phyloP scores from a whole-genome alignment of 2,329 filamentous ascomycete species.

The Colletotrichum costaricense region DNA sequence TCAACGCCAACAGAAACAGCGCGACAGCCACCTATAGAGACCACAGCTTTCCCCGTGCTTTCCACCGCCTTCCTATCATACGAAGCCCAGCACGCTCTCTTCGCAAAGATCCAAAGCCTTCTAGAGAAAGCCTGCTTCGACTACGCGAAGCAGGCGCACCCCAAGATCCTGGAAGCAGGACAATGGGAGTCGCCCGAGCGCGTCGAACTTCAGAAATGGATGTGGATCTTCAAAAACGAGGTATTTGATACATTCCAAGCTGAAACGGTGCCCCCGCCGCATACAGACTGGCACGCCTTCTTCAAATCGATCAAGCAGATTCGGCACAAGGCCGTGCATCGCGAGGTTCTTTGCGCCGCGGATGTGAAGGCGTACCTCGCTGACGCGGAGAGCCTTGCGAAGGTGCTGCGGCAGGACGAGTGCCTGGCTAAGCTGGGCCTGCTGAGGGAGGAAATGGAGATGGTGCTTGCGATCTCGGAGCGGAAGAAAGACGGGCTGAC shows the following conservation, averaged over 20 bases:
- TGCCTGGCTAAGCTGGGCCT: neutral
- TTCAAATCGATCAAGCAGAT: neutral
- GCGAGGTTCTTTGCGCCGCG: neutral
- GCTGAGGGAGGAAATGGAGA: neutral
- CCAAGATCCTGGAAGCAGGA: neutral
- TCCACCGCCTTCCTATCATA: neutral
- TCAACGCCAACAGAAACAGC: neutral
- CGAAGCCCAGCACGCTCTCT: neutral
- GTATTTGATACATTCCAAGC: neutral
- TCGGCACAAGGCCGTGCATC: neutral
- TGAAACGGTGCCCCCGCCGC: neutral
- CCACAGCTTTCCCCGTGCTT: no score
- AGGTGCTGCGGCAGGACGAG: constrained; percentile 45
- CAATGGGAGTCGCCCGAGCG: neutral
- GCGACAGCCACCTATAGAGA: no score
- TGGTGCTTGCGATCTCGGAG: neutral
- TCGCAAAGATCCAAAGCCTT: neutral
- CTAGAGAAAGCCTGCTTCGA: neutral
- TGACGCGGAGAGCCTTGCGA: neutral
- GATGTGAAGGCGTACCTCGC: neutral
- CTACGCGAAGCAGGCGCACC: neutral
- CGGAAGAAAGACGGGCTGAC: neutral
- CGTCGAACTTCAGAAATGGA: neutral
- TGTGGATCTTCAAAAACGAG: neutral
- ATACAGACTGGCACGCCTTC: neutral